phyloP scores from a whole-genome alignment of 495 filamentous ascomycete genomes.

The Xylaria castorea region DNA sequence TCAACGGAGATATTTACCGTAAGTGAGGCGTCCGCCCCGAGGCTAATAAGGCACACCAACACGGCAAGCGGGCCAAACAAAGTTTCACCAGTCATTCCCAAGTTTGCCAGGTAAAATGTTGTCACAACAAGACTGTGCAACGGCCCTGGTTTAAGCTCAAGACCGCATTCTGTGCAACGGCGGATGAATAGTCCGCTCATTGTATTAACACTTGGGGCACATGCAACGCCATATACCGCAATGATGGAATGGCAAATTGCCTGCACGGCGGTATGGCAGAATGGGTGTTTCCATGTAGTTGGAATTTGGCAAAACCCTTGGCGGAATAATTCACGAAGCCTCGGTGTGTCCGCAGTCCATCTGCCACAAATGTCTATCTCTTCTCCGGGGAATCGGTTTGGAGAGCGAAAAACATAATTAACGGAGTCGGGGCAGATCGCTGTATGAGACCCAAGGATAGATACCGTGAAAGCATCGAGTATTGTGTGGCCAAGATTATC shows the following conservation, averaged over 20 bases:
- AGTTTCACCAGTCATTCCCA: neutral
- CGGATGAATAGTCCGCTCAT: conserved; percentile 1
- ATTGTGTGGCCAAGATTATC: neutral
- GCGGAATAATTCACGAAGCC: conserved; percentile 19
- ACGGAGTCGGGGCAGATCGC: neutral
- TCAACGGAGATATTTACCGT: neutral
- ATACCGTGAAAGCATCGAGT: neutral
- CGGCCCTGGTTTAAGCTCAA: neutral
- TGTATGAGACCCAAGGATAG: neutral
- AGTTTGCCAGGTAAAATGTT: neutral
- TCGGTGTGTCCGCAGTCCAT: conserved; percentile 47
- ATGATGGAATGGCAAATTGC: conserved; percentile 44
- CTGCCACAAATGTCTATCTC: conserved; percentile 49
- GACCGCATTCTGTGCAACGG: neutral
- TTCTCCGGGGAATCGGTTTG: conserved; percentile 44
- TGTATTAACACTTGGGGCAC: neutral
- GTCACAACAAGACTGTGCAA: conserved; percentile 8
- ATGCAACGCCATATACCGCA: neutral
- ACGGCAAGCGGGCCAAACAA: neutral
- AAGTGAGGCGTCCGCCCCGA: neutral
- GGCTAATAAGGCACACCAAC: neutral
- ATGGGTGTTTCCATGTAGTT: conserved; percentile 47
- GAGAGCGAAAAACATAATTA: neutral
- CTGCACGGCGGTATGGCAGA: conserved; percentile 50
- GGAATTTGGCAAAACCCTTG: conserved; percentile 34